Evolutionary conservation across 306 rosid genomes (phyloP).

Genomic region (Ormosia emarginata): DNA sequence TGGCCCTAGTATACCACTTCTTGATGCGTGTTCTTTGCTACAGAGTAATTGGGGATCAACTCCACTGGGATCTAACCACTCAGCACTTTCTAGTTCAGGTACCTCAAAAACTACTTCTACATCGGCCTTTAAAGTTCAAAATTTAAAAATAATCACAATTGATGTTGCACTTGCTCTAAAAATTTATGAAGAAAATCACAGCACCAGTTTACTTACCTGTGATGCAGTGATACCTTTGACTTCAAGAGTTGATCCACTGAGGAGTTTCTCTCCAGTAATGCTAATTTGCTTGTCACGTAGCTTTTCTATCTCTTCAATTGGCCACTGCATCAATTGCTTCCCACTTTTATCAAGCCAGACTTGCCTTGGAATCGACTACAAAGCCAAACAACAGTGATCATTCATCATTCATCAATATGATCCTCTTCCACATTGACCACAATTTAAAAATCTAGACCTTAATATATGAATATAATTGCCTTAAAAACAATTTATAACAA

Average conservation of each 20-base stretch:
- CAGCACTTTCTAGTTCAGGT: constrained; percentile 36
- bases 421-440: not conserved
- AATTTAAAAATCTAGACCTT: not conserved
- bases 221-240: constrained; percentile 55
- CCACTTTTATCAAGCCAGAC: constrained; percentile 51
- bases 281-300: constrained; percentile 33
- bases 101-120: constrained; percentile 50
- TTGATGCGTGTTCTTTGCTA: constrained; percentile 33
- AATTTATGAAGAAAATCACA: not conserved
- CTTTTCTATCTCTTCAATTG: constrained; percentile 50
- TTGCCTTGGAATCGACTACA: constrained; percentile 53
- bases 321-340: constrained; percentile 60
- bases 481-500: not conserved
- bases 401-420: not conserved
- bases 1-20: constrained; percentile 48
- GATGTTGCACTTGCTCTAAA: not conserved
- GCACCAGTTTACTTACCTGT: constrained; percentile 40
- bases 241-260: constrained; percentile 39
- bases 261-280: constrained; percentile 24
- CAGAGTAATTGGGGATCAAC: constrained; percentile 52
- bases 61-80: constrained; percentile 31
- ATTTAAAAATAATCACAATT: not conserved
- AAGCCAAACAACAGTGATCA: not conserved
- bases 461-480: not conserved
- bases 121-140: constrained; percentile 41